phyloP scores from a whole-genome alignment of 805 yeast genomes.

The Wickerhamiella kurtzmanii region DNA sequence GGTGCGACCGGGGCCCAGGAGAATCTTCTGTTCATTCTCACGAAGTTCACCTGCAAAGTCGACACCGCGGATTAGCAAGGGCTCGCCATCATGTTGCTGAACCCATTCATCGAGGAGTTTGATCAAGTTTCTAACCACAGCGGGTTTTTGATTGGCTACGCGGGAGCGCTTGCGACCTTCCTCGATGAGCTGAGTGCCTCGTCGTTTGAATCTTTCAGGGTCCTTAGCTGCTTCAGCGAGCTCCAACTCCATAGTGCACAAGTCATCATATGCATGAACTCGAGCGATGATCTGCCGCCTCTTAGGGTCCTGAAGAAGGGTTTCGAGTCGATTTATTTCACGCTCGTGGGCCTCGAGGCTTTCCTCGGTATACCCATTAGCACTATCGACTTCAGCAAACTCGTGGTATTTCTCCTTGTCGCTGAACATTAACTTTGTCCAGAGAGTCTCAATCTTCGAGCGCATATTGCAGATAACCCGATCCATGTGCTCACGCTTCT shows the following conservation, averaged over 20 bases:
- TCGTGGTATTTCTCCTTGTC: background rate
- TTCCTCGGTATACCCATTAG: conserved; percentile 3
- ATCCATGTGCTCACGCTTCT: background rate
- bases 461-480: background rate
- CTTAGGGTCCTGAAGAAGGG: conserved; percentile 25
- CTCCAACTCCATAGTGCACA: conserved; percentile 37
- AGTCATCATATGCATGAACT: background rate
- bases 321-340: conserved; percentile 42
- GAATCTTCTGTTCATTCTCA: conserved; percentile 15
- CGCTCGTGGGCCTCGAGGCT: conserved; percentile 37
- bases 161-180: conserved; percentile 69
- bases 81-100: conserved; percentile 31
- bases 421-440: conserved; percentile 1
- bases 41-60: conserved; percentile 23
- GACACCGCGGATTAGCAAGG: conserved; percentile 23
- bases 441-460: background rate
- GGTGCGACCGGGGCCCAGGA: background rate
- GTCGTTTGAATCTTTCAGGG: conserved; percentile 41
- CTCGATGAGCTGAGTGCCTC: conserved; percentile 34
- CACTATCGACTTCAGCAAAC: background rate
- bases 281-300: conserved; percentile 1
- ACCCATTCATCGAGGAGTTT: conserved; percentile 34
- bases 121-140: conserved; percentile 40
- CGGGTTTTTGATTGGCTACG: conserved; percentile 56
- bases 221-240: conserved; percentile 63